Conservation (phyloP, 345 rosid species). For the Lepidium sativum region DNA sequence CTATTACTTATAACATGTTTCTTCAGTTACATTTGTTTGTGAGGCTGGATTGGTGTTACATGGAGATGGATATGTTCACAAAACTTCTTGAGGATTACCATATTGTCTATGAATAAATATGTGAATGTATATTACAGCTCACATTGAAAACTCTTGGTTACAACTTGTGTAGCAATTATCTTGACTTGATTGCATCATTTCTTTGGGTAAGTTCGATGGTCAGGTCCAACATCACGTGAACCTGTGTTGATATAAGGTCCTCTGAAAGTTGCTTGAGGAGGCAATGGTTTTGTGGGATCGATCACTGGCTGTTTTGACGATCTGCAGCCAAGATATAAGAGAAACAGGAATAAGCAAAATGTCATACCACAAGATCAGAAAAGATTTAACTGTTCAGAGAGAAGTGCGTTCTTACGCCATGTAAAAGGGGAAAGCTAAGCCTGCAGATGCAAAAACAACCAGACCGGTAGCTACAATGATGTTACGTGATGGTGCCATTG, state of each 20-base stretch:
- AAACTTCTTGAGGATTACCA: background rate
- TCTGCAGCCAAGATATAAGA: constrained; percentile 22
- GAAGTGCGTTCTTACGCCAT: constrained; percentile 54
- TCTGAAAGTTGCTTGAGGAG: constrained; percentile 92
- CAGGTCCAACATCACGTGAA: constrained; percentile 90
- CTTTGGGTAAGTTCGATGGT: constrained; percentile 59
- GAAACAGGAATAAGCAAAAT: background rate
- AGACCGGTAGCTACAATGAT: constrained; percentile 67
- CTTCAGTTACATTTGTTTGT: background rate
- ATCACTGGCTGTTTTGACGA: constrained; percentile 63
- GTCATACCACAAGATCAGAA: background rate
- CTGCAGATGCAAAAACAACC: constrained; percentile 65
- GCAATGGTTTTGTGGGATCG: constrained; percentile 74
- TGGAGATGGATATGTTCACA: background rate
- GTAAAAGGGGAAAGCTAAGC: constrained; percentile 85
- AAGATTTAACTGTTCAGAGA: background rate
- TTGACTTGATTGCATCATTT: constrained; percentile 30
- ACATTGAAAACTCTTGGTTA: background rate
- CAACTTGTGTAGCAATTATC: background rate
- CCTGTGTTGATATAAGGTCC: constrained; percentile 96
- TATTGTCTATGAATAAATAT: background rate
- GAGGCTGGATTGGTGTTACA: background rate
- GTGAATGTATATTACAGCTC: background rate
- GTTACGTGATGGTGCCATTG: constrained; percentile 58
- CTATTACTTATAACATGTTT: background rate